Conservation (phyloP, 1,139 yeast species). For the Scheffersomyces quercinus region DNA sequence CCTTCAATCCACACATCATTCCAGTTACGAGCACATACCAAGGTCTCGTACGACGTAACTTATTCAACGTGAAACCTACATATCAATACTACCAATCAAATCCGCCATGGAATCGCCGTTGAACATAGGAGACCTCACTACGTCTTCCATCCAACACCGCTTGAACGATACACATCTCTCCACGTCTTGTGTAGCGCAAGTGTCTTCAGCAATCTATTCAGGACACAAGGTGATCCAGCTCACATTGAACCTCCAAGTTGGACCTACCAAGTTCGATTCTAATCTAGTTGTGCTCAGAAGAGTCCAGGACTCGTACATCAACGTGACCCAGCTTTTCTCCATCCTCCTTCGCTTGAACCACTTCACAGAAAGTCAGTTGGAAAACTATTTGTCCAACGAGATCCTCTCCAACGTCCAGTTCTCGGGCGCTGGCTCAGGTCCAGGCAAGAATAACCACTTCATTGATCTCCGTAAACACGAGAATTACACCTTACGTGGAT, state of each 20-base stretch:
- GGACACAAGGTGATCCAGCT: constrained; percentile 45
- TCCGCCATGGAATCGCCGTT: constrained; percentile 46
- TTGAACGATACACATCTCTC: constrained; percentile 39
- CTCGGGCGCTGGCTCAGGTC: constrained; percentile 19
- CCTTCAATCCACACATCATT: neutral
- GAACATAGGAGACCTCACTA: constrained; percentile 45
- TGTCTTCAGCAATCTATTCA: constrained; percentile 36
- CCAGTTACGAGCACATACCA: neutral
- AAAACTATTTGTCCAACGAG: constrained; percentile 35
- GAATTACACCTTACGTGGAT: constrained; percentile 29
- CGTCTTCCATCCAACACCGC: constrained; percentile 41
- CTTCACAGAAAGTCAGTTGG: constrained; percentile 26
- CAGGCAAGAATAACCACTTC: constrained; percentile 13
- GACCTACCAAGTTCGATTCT: constrained; percentile 7
- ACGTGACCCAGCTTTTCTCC: constrained; percentile 38
- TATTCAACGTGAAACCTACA: no score
- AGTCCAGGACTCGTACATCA: constrained; percentile 47
- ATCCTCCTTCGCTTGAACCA: constrained; percentile 33
- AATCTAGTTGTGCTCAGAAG: constrained; percentile 36
- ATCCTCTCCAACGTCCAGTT: constrained; percentile 35
- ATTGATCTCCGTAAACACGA: constrained; percentile 33
- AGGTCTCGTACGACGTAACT: no score
- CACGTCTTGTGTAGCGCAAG: constrained; percentile 19
- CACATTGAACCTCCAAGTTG: constrained; percentile 18
- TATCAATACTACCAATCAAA: neutral